These are phyloP conservation scores for Alternaria tenuissima DNA, from an alignment of 2,329 filamentous ascomycete species.

Conservation along the genomic window DNA sequence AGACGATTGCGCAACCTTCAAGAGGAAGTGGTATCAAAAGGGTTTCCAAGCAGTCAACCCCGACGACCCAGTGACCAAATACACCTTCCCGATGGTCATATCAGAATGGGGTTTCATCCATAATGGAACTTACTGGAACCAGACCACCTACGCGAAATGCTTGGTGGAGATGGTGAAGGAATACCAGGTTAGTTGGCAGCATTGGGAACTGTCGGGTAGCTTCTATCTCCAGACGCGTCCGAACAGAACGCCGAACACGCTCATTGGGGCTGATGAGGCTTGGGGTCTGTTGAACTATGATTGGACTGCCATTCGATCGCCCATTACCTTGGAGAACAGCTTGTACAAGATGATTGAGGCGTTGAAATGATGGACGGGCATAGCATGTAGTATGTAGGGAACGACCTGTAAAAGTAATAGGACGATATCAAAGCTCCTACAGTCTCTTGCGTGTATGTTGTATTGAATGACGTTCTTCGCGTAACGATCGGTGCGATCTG, in stretches of 20 bases:
- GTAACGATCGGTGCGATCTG: background rate
- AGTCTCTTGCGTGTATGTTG: background rate
- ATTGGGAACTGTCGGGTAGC: constrained; percentile 44
- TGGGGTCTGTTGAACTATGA: constrained; percentile 45
- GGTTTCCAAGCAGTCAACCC: constrained; percentile 45
- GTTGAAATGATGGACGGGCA: constrained; percentile 14
- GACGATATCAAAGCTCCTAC: background rate
- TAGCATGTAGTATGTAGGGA: background rate
- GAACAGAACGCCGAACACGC: constrained; percentile 33
- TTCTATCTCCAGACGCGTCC: constrained; percentile 52
- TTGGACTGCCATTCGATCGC: constrained; percentile 37
- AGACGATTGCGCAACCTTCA: constrained; percentile 42
- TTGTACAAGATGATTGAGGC: constrained; percentile 44
- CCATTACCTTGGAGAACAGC: constrained; percentile 44
- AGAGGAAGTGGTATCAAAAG: constrained; percentile 45
- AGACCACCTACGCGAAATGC: constrained; percentile 45
- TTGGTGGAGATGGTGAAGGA: constrained; percentile 44
- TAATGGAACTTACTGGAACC: constrained; percentile 44
- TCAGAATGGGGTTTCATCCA: constrained; percentile 47
- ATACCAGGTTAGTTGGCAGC: constrained; percentile 42
- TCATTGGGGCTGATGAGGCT: constrained; percentile 40
- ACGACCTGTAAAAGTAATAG: fast-evolving
- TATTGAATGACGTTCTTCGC: background rate
- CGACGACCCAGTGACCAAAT: constrained; percentile 38
- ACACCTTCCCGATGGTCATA: constrained; percentile 43